Evolutionary conservation across 768 basidiomycete species (phyloP).

Genomic region (Fistulinella prunicolor): DNA sequence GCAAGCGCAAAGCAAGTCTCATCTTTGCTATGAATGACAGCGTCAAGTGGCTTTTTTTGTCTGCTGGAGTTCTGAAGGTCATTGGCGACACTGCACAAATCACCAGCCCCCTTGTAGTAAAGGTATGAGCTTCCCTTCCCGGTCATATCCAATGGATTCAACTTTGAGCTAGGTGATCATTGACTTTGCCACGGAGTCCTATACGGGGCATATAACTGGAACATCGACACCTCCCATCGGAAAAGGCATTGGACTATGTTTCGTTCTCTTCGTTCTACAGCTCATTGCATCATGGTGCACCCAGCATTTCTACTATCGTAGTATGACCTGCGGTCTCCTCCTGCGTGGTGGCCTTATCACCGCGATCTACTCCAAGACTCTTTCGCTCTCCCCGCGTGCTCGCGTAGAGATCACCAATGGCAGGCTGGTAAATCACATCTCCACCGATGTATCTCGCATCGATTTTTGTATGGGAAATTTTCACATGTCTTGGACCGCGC

Average conservation of each 20-base stretch:
- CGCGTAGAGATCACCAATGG: conserved; percentile 82
- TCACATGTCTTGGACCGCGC: conserved; percentile 76
- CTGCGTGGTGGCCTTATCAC: conserved; percentile 84
- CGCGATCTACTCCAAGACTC: conserved; percentile 76
- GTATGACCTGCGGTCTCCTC: conserved; percentile 72
- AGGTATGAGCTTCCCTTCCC: conserved; percentile 42
- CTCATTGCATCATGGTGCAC: conserved; percentile 61
- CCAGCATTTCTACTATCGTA: conserved; percentile 84
- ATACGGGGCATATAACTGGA: conserved; percentile 42
- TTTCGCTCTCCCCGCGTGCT: conserved; percentile 74
- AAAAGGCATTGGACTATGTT: conserved; percentile 69
- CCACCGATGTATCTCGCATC: conserved; percentile 86
- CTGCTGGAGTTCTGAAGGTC: conserved; percentile 53
- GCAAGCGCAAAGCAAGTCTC: conserved; percentile 62
- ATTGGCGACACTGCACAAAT: conserved; percentile 72
- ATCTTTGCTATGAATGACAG: conserved; percentile 72
- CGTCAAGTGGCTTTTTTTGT: conserved; percentile 78
- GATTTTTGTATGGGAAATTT: conserved; percentile 84
- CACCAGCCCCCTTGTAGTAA: conserved; percentile 74
- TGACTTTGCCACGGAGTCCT: conserved; percentile 64
- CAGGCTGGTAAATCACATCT: conserved; percentile 90
- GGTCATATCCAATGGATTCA: neutral
- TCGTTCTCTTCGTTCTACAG: conserved; percentile 69
- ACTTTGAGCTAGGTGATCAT: conserved; percentile 53
- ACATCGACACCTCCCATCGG: conserved; percentile 42